phyloP scores from a whole-genome alignment of 2,329 filamentous ascomycete species.

The Kalaharituber pfeilii region DNA sequence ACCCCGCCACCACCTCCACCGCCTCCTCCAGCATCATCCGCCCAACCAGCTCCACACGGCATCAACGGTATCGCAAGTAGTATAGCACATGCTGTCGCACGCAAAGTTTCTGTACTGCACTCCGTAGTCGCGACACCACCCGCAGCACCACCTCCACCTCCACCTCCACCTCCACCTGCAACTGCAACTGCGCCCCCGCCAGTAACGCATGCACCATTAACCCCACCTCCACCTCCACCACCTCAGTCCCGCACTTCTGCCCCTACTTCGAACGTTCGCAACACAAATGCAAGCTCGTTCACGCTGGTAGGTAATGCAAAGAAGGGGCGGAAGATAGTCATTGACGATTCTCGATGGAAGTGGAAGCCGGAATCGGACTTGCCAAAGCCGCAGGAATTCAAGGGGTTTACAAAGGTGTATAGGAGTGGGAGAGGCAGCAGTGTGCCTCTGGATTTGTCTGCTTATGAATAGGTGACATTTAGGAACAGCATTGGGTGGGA shows the following conservation, averaged over 20 bases:
- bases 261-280: constrained; percentile 25
- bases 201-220: not conserved
- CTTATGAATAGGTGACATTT: constrained; percentile 29
- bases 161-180: not conserved
- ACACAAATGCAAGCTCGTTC: constrained; percentile 6
- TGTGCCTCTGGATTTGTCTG: constrained; percentile 69
- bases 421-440: constrained; percentile 83
- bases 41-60: not conserved
- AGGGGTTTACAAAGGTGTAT: constrained; percentile 59
- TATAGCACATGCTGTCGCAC: not conserved
- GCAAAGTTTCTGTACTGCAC: not conserved
- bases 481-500: too few species aligned
- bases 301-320: constrained; percentile 17
- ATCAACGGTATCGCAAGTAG: not conserved
- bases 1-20: not conserved
- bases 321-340: constrained; percentile 33
- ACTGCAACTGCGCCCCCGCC: not conserved
- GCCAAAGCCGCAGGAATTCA: constrained; percentile 69
- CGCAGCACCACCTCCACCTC: not conserved
- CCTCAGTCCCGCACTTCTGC: constrained; percentile 30
- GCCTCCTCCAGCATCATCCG: not conserved
- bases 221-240: constrained; percentile 26
- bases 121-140: not conserved
- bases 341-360: constrained; percentile 68
- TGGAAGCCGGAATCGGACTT: constrained; percentile 70